Evolutionary conservation across 163 green algal genomes (phyloP).

Genomic region (Chlamydomonas reinhardtii): DNA sequence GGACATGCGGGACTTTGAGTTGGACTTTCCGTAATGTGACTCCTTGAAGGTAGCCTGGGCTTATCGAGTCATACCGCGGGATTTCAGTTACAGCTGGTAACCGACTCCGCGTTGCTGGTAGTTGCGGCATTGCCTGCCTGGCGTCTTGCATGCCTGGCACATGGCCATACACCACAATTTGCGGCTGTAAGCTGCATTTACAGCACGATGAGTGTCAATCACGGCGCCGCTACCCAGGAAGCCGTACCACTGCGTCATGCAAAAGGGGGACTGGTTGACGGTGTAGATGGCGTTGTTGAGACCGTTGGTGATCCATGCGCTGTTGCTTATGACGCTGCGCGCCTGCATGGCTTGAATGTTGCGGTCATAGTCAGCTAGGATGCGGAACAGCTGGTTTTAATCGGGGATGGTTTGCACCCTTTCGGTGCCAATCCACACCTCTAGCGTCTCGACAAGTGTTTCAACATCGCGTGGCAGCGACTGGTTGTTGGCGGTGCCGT

Average conservation of each 20-base stretch:
- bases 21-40: background rate
- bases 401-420: background rate
- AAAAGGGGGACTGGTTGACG: background rate
- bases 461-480: background rate
- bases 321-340: background rate
- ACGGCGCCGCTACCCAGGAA: background rate
- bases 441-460: background rate
- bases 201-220: too few relatives aligned
- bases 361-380: slow-evolving; percentile 2
- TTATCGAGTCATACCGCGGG: too few relatives aligned
- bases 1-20: slow-evolving; percentile 31
- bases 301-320: background rate
- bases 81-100: too few relatives aligned
- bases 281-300: background rate
- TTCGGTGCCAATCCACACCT: background rate
- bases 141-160: too few relatives aligned
- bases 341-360: background rate
- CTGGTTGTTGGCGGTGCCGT: background rate
- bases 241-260: slow-evolving; percentile 6
- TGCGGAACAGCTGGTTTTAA: slow-evolving; percentile 11
- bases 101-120: too few relatives aligned
- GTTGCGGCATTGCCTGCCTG: too few relatives aligned
- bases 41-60: too few relatives aligned
- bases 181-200: too few relatives aligned
- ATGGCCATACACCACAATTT: too few relatives aligned